These are phyloP conservation scores for Globisporangium uncinulatum DNA, from an alignment of 352 stramenopile genomes.

Conservation along the genomic window DNA sequence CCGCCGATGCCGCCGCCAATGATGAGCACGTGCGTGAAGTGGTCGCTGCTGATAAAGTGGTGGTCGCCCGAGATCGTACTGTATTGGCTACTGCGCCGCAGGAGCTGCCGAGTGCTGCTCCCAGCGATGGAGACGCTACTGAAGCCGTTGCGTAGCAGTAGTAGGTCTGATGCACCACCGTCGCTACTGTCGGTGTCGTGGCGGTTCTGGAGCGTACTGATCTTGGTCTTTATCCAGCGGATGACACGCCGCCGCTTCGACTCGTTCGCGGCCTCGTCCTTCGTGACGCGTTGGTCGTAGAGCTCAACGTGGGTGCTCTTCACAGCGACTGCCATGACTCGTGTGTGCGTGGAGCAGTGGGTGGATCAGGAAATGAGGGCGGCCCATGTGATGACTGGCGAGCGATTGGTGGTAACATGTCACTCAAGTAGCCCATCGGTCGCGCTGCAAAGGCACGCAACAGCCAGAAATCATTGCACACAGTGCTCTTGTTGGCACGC, in stretches of 20 bases:
- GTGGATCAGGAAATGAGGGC: neutral
- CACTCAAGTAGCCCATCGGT: too few species aligned
- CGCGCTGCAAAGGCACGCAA: too few species aligned
- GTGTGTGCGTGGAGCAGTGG: neutral
- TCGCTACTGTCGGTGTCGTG: conserved; percentile 16
- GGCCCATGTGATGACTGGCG: too few species aligned
- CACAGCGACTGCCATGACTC: conserved; percentile 8
- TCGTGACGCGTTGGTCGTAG: conserved; percentile 34
- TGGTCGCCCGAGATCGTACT: conserved; percentile 5
- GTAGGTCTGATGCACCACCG: neutral
- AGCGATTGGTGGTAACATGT: too few species aligned
- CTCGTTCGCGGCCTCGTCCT: conserved; percentile 30
- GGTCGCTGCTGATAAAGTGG: conserved; percentile 7
- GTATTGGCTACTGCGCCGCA: conserved; percentile 16
- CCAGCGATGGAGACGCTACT: conserved; percentile 1
- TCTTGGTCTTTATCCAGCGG: conserved; percentile 53
- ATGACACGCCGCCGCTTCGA: conserved; percentile 54
- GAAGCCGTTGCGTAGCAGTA: conserved; percentile 2
- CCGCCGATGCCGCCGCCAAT: conserved; percentile 53
- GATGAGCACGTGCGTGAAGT: conserved; percentile 32
- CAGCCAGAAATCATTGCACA: too few species aligned
- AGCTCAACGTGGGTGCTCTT: conserved; percentile 7
- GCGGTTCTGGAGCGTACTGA: conserved; percentile 24
- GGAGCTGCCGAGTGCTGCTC: neutral
- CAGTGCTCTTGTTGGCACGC: too few species aligned